Evolutionary conservation across 2,329 filamentous ascomycete species (phyloP).

Genomic region (Stagonosporopsis rhizophila): DNA sequence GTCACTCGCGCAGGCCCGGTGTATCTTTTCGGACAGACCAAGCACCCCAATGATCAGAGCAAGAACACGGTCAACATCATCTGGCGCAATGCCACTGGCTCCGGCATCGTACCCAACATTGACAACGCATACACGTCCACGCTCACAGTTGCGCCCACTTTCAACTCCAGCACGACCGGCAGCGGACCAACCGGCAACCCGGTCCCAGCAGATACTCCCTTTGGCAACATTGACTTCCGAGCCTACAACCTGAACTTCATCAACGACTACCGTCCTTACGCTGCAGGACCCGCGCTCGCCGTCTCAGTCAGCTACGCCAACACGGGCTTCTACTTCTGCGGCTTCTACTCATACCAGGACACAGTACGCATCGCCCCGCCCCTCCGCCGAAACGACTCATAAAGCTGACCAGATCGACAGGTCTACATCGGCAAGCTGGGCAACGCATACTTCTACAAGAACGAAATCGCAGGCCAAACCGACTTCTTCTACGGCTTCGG

Average conservation of each 20-base stretch:
- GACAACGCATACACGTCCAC: constrained; percentile 71
- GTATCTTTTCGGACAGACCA: constrained; percentile 67
- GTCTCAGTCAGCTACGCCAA: constrained; percentile 69
- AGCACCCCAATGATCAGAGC: constrained; percentile 55
- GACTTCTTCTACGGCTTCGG: constrained; percentile 75
- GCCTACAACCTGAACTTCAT: constrained; percentile 72
- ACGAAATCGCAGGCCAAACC: constrained; percentile 68
- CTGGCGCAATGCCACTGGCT: constrained; percentile 64
- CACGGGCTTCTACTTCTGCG: constrained; percentile 70
- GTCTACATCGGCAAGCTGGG: constrained; percentile 69
- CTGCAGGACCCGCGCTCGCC: constrained; percentile 66
- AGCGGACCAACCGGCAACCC: constrained; percentile 67
- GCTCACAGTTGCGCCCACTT: constrained; percentile 68
- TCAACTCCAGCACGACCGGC: constrained; percentile 68
- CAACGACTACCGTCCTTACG: constrained; percentile 63
- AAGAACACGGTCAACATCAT: constrained; percentile 63
- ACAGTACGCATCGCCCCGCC: constrained; percentile 56
- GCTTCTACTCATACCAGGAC: constrained; percentile 73
- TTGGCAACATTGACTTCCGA: constrained; percentile 68
- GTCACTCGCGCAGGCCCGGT: constrained; percentile 67
- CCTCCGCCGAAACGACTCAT: accelerated
- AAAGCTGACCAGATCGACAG: constrained; percentile 1
- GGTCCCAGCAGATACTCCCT: constrained; percentile 67
- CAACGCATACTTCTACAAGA: constrained; percentile 69
- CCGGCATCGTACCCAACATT: constrained; percentile 49